Conservation (phyloP, 306 rosid genomes). For the Amphicarpaea edgeworthii region DNA sequence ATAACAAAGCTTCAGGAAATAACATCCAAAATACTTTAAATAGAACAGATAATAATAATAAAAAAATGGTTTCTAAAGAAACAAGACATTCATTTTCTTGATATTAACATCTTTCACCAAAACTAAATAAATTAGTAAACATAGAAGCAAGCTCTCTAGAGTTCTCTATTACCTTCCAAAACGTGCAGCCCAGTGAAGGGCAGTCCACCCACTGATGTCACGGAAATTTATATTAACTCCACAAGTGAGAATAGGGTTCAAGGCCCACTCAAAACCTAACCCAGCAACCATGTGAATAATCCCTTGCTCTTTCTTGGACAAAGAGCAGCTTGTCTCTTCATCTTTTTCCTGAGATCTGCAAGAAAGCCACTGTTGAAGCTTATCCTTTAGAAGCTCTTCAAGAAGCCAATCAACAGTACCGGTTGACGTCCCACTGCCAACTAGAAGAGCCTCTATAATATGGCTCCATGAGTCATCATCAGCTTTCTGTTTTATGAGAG, state of each 20-base stretch:
- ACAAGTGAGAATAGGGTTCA: constrained; percentile 76
- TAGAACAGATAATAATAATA: constrained; percentile 20
- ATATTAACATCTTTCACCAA: constrained; percentile 17
- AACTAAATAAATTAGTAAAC: constrained; percentile 5
- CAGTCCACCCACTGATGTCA: constrained; percentile 93
- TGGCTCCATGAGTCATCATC: constrained; percentile 79
- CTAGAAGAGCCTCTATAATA: constrained; percentile 74
- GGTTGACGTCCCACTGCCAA: constrained; percentile 74
- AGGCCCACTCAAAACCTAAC: constrained; percentile 95
- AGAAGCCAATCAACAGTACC: constrained; percentile 77
- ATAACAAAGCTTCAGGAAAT: constrained; percentile 35
- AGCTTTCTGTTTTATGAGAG: constrained; percentile 56
- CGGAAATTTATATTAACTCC: constrained; percentile 95
- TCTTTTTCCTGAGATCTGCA: constrained; percentile 54
- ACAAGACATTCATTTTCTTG: constrained; percentile 6
- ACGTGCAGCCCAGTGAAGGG: constrained; percentile 97
- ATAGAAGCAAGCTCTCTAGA: constrained; percentile 8
- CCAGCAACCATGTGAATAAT: constrained; percentile 95
- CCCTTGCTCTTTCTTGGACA: constrained; percentile 96
- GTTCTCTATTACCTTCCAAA: constrained; percentile 80
- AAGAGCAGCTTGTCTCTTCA: constrained; percentile 62
- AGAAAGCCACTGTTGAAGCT: constrained; percentile 77
- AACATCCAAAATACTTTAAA: constrained; percentile 13
- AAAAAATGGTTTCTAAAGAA: constrained; percentile 15
- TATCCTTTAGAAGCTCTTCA: constrained; percentile 88